Evolutionary conservation across 2,329 filamentous ascomycete genomes (phyloP).

Genomic region (Alternaria hordeiaustralica): DNA sequence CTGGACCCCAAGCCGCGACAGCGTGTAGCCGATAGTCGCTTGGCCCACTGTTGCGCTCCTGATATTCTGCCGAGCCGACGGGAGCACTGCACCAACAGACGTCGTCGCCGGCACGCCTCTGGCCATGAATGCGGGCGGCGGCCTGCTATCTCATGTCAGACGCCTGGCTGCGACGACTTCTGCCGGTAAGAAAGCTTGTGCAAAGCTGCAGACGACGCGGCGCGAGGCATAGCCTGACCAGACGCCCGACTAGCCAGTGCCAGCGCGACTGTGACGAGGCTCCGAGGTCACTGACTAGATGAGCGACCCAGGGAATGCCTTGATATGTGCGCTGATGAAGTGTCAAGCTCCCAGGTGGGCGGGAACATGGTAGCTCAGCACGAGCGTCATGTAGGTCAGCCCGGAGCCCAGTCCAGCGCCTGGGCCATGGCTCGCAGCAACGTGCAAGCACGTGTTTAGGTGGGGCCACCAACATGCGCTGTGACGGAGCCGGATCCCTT

Average conservation of each 20-base stretch:
- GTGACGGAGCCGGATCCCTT: neutral
- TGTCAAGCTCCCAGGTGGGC: slow-evolving; percentile 15
- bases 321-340: slow-evolving; percentile 10
- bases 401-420: slow-evolving; percentile 4
- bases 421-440: slow-evolving; percentile 20
- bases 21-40: slow-evolving; percentile 17
- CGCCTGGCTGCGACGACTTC: slow-evolving; percentile 5
- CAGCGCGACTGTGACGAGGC: neutral
- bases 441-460: slow-evolving; percentile 21
- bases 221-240: slow-evolving; percentile 13
- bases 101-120: slow-evolving; percentile 12
- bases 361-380: slow-evolving; percentile 15
- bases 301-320: slow-evolving; percentile 1
- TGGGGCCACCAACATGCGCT: neutral
- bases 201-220: neutral
- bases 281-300: neutral
- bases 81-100: slow-evolving; percentile 19
- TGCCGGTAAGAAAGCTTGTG: slow-evolving; percentile 8
- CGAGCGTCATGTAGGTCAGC: slow-evolving; percentile 1
- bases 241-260: neutral
- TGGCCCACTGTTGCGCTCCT: slow-evolving; percentile 7
- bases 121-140: neutral
- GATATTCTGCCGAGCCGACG: slow-evolving; percentile 23
- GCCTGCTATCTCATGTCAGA: slow-evolving; percentile 18
- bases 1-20: slow-evolving; percentile 18